Base-by-base conservation (phyloP, 2,329 filamentous ascomycete species). In the Xylariaceae sp. region DNA sequence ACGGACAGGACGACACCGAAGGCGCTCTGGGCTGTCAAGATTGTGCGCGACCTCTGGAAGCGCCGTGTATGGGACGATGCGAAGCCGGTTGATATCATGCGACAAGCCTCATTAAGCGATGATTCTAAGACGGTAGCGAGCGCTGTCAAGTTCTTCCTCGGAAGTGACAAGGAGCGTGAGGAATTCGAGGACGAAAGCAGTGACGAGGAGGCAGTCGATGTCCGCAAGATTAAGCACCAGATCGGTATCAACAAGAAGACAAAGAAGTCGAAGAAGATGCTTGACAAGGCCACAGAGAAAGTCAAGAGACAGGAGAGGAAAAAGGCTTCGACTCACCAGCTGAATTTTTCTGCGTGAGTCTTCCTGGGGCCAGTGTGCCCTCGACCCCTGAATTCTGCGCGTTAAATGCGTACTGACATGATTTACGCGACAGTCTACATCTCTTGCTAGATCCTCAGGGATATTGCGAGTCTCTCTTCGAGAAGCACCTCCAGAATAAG, bases 61-160 rank as follows among this genome's bases (percentile, higher is more conserved):
- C 84, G 93, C 51, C 92, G 97, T 68, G 87, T 97, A 64, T 99
- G 94, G 94, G 91, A 89, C 8, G 94, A 99, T 69, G 85, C 92
- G 1, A 94, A 92, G 73, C 87, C 93, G 0, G 94, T 97, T n/a
- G 92, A 96, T 70, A 90, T 97, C 65, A 97, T 99, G 92, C 96
- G 96, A 76, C 89, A 96, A 75, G 92, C 93, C 0, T 87, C 88
- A 57, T 77, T 99, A 58, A 86, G 90, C 2, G 88, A 96, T 55
- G 96, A 97, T 67, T 90, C 95, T 68, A 99, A 99, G 76, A 92
- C 97, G 2, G 85, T 94, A 30, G 80, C 89, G 4, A 90, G 92
- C 13, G 92, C 90, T 50, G 90, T 95, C 11, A 85, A 91, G 23
- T 99, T 97, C 79, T 99, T 99, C 78, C 81, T 99, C 0, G 94